Conservation (phyloP, 495 filamentous ascomycete species). For the Glutinoglossum americanum region DNA sequence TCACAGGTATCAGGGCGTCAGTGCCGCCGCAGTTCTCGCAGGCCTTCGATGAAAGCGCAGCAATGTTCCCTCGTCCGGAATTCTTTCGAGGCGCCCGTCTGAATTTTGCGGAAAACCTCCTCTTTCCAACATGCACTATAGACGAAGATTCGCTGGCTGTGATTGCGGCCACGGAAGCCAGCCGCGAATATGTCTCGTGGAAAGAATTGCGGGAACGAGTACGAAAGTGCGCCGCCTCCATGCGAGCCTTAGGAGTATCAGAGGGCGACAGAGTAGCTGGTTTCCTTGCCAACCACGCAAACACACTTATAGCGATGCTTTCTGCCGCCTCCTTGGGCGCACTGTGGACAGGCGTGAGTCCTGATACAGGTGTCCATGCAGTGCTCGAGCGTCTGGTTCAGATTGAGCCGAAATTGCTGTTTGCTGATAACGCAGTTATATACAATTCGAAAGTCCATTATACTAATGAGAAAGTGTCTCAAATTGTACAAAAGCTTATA, state of each 20-base stretch:
- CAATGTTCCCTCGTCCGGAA: slow-evolving; percentile 65
- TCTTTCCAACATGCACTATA: slow-evolving; percentile 44
- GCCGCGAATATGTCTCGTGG: slow-evolving; percentile 54
- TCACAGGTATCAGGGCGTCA: slow-evolving; percentile 51
- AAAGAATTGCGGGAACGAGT: slow-evolving; percentile 58
- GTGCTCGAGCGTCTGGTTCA: slow-evolving; percentile 68
- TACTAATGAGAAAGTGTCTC: slow-evolving; percentile 44
- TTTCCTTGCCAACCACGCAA: slow-evolving; percentile 69
- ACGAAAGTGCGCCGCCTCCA: slow-evolving; percentile 42
- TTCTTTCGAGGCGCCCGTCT: slow-evolving; percentile 63
- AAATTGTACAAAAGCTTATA: slow-evolving; percentile 42
- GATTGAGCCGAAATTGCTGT: slow-evolving; percentile 58
- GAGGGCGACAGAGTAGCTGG: slow-evolving; percentile 58
- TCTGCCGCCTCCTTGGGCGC: slow-evolving; percentile 59
- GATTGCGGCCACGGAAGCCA: slow-evolving; percentile 52
- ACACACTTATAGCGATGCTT: slow-evolving; percentile 72
- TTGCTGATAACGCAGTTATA: slow-evolving; percentile 66
- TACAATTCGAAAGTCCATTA: slow-evolving; percentile 78
- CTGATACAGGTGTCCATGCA: slow-evolving; percentile 58
- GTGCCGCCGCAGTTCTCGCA: slow-evolving; percentile 33
- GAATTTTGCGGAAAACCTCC: slow-evolving; percentile 85
- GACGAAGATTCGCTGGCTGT: slow-evolving; percentile 38
- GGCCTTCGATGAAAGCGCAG: slow-evolving; percentile 41
- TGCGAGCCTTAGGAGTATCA: slow-evolving; percentile 39
- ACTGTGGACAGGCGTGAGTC: slow-evolving; percentile 54